Conservation (phyloP, 164 flowering plant species). For the Aristolochia fimbriata region DNA sequence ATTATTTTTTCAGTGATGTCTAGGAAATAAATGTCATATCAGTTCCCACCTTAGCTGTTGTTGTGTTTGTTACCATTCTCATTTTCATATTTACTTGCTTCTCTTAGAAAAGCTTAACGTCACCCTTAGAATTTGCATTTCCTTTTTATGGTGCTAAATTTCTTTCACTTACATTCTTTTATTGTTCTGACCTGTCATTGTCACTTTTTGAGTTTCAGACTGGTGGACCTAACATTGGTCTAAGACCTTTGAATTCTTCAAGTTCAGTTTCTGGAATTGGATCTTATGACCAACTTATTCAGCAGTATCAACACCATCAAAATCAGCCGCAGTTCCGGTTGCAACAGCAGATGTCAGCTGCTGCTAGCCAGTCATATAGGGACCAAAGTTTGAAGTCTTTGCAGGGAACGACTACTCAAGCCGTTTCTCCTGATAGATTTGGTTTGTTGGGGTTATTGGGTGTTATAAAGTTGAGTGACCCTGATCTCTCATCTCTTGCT, state of each 20-base stretch:
- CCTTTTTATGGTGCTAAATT: neutral
- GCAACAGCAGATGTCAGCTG: slow-evolving; percentile 71
- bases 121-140: neutral
- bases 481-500: slow-evolving; percentile 77
- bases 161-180: neutral
- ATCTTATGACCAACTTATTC: slow-evolving; percentile 79
- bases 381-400: slow-evolving; percentile 64
- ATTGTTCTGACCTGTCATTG: neutral
- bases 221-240: slow-evolving; percentile 72
- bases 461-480: slow-evolving; percentile 80
- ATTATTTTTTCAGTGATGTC: neutral
- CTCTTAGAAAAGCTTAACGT: neutral
- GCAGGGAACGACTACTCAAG: slow-evolving; percentile 28
- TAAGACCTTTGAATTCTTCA: slow-evolving; percentile 63
- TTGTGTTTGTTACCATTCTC: no score
- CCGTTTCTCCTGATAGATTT: slow-evolving; percentile 67
- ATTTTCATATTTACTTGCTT: neutral
- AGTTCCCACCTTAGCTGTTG: neutral
- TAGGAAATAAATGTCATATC: neutral
- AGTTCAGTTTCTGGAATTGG: slow-evolving; percentile 55
- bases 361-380: slow-evolving; percentile 58
- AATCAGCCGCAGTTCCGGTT: slow-evolving; percentile 63
- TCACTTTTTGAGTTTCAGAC: slow-evolving; percentile 27
- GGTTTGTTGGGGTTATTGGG: slow-evolving; percentile 82
- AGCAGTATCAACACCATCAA: slow-evolving; percentile 70